Evolutionary conservation across 2,329 filamentous ascomycete species (phyloP).

Genomic region (Waltergamsia citrina): DNA sequence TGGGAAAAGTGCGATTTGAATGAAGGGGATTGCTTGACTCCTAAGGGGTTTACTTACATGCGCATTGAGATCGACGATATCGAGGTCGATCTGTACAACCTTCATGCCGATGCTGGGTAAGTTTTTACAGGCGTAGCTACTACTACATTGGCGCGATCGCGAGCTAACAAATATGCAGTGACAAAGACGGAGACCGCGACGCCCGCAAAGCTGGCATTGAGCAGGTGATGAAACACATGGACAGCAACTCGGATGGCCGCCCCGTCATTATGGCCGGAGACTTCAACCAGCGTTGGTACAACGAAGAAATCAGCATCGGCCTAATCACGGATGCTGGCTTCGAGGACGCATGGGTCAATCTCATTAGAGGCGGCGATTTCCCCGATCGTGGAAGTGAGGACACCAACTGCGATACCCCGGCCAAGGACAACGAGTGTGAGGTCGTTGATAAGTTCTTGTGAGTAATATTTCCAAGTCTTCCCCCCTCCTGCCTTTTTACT

Average conservation of each 20-base stretch:
- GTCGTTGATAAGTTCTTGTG: conserved; percentile 56
- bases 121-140: conserved; percentile 1
- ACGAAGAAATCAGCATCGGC: conserved; percentile 32
- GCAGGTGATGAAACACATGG: conserved; percentile 50
- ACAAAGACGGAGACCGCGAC: conserved; percentile 36
- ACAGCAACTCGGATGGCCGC: conserved; percentile 44
- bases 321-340: conserved; percentile 40
- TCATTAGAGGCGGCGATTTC: conserved; percentile 34
- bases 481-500: not conserved
- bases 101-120: conserved; percentile 53
- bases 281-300: conserved; percentile 55
- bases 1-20: conserved; percentile 50
- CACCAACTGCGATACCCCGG: conserved; percentile 47
- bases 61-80: conserved; percentile 41
- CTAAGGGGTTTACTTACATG: conserved; percentile 64
- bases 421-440: conserved; percentile 45
- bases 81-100: conserved; percentile 55
- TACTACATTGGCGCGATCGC: not conserved
- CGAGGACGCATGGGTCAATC: conserved; percentile 50
- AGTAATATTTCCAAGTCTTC: conserved; percentile 5
- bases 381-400: conserved; percentile 27
- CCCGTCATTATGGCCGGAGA: conserved; percentile 57
- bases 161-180: conserved; percentile 16
- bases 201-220: conserved; percentile 50
- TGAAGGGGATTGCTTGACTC: conserved; percentile 55